Evolutionary conservation across 805 yeast species (phyloP).

Genomic region (Ogataea kodamae): DNA sequence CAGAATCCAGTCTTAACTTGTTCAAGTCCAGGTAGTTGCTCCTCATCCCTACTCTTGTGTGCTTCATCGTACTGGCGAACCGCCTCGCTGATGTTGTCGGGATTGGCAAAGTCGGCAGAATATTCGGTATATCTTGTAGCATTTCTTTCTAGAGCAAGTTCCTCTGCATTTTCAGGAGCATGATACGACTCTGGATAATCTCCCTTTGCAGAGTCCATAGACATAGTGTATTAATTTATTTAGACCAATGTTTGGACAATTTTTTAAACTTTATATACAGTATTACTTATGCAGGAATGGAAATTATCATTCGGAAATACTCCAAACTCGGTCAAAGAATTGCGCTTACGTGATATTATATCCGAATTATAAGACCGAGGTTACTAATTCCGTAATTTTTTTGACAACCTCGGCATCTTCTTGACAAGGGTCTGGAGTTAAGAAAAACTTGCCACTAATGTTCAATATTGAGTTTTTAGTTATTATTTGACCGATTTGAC

Average conservation of each 20-base stretch:
- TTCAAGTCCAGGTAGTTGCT: constrained; percentile 2
- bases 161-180: too few relatives aligned
- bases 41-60: constrained; percentile 3
- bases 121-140: constrained; percentile 26
- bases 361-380: constrained; percentile 3
- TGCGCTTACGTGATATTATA: too few relatives aligned
- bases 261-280: too few relatives aligned
- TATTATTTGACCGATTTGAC: constrained; percentile 42
- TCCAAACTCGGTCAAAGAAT: too few relatives aligned
- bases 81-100: constrained; percentile 5
- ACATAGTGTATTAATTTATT: too few relatives aligned
- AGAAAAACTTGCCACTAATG: constrained; percentile 47
- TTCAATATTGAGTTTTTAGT: constrained; percentile 43
- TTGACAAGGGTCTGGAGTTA: constrained; percentile 29
- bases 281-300: too few relatives aligned
- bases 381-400: constrained; percentile 36
- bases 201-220: too few relatives aligned
- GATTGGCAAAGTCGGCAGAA: constrained; percentile 14
- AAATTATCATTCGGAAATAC: constrained; percentile 4
- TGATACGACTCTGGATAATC: too few relatives aligned
- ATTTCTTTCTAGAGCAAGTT: constrained; percentile 16
- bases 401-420: constrained; percentile 41
- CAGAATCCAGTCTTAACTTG: constrained; percentile 15
- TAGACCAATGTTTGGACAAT: too few relatives aligned
- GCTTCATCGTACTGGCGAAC: constrained; percentile 4